Conservation (phyloP, 2,329 filamentous ascomycete species). For the Talaromyces sp. region DNA sequence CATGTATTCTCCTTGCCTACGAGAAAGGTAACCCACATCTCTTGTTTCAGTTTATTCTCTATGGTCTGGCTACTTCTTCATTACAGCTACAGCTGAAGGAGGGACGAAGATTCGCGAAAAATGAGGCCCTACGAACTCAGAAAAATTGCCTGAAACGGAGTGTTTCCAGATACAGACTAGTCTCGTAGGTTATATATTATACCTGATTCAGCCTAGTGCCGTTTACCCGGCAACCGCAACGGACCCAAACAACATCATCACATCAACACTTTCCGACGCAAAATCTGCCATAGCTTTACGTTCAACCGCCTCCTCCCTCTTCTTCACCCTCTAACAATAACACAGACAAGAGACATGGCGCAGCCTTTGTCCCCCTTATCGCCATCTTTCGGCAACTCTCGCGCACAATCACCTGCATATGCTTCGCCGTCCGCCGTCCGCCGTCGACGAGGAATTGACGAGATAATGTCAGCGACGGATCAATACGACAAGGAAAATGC, state of each 20-base stretch:
- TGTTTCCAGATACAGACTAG: neutral
- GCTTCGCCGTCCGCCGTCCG: conserved; percentile 19
- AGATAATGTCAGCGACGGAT: conserved; percentile 19
- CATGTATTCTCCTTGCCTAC: no score
- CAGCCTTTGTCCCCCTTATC: conserved; percentile 42
- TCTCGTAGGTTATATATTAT: neutral
- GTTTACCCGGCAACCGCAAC: conserved; percentile 30
- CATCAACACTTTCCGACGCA: conserved; percentile 16
- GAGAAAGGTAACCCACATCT: no score
- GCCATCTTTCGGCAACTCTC: conserved; percentile 40
- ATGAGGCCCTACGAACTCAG: no score
- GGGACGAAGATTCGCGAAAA: no score
- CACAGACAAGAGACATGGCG: conserved; percentile 30
- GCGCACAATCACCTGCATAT: conserved; percentile 29
- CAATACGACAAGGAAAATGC: conserved; percentile 23
- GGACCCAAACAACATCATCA: conserved; percentile 23
- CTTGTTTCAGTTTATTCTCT: no score
- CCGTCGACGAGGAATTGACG: conserved; percentile 20
- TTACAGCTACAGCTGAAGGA: no score
- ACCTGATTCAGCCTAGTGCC: conserved; percentile 26
- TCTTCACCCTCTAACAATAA: neutral
- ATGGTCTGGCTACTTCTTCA: no score
- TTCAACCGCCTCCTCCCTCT: neutral
- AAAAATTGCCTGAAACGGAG: neutral
- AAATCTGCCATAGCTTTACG: neutral